Conservation (phyloP, 495 filamentous ascomycete genomes). For the Neurospora sp. region DNA sequence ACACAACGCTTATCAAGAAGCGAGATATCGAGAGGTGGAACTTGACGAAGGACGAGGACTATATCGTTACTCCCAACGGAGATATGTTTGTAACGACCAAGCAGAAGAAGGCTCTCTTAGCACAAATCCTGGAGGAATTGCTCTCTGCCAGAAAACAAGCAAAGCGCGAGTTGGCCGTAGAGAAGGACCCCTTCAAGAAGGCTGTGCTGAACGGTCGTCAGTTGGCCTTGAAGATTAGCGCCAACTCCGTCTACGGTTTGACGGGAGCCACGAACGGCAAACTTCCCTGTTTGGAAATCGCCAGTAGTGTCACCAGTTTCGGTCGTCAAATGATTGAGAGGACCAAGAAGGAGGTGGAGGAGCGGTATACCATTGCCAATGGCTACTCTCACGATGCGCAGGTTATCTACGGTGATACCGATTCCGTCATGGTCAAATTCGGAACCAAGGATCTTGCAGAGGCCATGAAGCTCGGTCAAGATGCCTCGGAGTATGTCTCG, state of each 20-base stretch:
- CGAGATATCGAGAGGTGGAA: constrained; percentile 59
- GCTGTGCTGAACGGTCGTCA: constrained; percentile 96
- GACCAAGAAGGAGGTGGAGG: constrained; percentile 88
- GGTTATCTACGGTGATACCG: constrained; percentile 97
- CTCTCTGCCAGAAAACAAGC: constrained; percentile 82
- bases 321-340: constrained; percentile 98
- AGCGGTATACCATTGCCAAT: constrained; percentile 79
- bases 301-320: constrained; percentile 90
- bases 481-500: constrained; percentile 81
- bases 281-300: constrained; percentile 87
- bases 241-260: constrained; percentile 96
- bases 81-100: constrained; percentile 88
- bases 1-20: constrained; percentile 88
- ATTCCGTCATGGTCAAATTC: constrained; percentile 99
- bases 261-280: constrained; percentile 96
- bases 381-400: constrained; percentile 89
- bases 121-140: constrained; percentile 92
- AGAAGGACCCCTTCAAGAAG: constrained; percentile 95
- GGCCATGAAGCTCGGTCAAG: constrained; percentile 88
- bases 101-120: constrained; percentile 81
- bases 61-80: constrained; percentile 87
- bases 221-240: constrained; percentile 90
- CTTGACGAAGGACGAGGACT: constrained; percentile 80
- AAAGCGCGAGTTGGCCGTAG: constrained; percentile 79
- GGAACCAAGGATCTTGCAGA: constrained; percentile 73